Evolutionary conservation across 139 green algal species (phyloP), one percentile per base, ranked within the genome.

Genomic region (Closterium sp.): DNA sequence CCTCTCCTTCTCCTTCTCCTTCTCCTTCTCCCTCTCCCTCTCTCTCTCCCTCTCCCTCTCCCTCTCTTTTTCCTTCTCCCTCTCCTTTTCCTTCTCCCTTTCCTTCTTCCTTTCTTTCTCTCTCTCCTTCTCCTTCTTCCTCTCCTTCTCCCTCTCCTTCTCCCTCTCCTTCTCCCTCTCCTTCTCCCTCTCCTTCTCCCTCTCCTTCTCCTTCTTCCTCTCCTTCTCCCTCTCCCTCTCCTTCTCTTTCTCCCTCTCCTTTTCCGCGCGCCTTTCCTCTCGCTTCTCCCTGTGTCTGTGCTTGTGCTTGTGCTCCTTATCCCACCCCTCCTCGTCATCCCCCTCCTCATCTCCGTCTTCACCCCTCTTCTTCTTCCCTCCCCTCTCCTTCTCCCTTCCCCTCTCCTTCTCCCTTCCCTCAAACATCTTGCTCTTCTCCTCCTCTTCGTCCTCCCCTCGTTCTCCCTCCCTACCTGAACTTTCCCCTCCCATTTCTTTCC

Each of bases 11-110:
- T 90, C 42, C 9, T 24, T 13, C 32, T 73, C 22, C 90, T 27
- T 50, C 32, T 73, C 22, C 34, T 38, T 90, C 73, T 70, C 22
- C 19, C 9, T 50, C 90, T 50, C 2, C 90, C 27, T 90, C 34
- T 92, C 70, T 1, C 2, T 24, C 62, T 24, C 89, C 22, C 31
- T 85, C 84, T 50, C 28, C 90, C 1, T 92, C 73, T 92, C 90
- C 29, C 4, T 92, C 30, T 92, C 32, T 32, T 27, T 88, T 6
- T 89, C 90, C 85, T 3, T 92, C 70, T 90, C 90, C 32, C 6
- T 92, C 5, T 50, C 38, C 38, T 50, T 50, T 9, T 50, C 38
- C 38, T 9, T 50, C 7, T 50, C 38, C 5, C 0, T 50, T 9
- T 50, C 7, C 38, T 2, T 50, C 6, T 28, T n/a, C 31, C 0